Evolutionary conservation across 202 grass and related monocot species (phyloP).

Genomic region (Bolboschoenoplectus hybrid): DNA sequence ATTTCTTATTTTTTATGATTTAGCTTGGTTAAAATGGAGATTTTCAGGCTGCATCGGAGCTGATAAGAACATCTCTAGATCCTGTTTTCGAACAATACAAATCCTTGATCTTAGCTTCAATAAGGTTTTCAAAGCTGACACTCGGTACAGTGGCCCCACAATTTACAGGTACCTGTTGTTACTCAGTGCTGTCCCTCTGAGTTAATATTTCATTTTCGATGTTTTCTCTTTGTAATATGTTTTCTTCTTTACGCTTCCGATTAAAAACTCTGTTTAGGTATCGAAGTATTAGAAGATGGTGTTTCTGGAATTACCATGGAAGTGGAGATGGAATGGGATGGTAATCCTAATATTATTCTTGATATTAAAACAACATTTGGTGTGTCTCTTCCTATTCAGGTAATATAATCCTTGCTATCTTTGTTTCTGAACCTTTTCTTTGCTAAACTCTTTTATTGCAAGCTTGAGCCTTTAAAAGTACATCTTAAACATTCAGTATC

Average conservation of each 20-base stretch:
- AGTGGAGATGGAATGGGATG: slow-evolving; percentile 94
- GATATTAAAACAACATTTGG: slow-evolving; percentile 89
- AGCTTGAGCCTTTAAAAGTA: slow-evolving; percentile 2
- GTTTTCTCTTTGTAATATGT: slow-evolving; percentile 3
- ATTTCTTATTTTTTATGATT: slow-evolving; percentile 38
- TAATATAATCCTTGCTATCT: slow-evolving; percentile 38
- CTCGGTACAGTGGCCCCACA: slow-evolving; percentile 97
- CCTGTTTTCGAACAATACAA: slow-evolving; percentile 98
- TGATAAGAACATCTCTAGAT: slow-evolving; percentile 92
- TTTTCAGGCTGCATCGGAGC: slow-evolving; percentile 89
- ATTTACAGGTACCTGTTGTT: slow-evolving; percentile 68
- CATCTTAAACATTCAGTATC: not conserved
- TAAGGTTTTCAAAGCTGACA: slow-evolving; percentile 93
- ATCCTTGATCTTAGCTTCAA: slow-evolving; percentile 75
- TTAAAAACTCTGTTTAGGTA: slow-evolving; percentile 53
- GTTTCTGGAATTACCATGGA: slow-evolving; percentile 82
- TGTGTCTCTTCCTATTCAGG: slow-evolving; percentile 97
- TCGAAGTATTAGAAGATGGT: slow-evolving; percentile 75
- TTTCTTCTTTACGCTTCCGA: slow-evolving; percentile 27
- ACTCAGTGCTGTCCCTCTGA: not conserved
- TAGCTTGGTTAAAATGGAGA: slow-evolving; percentile 36
- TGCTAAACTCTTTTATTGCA: not conserved
- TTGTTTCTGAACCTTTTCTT: not conserved
- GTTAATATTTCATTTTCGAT: slow-evolving; percentile 17
- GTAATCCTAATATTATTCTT: slow-evolving; percentile 91